phyloP scores from a whole-genome alignment of 2,329 filamentous ascomycete species.

The Penicillium sp. region DNA sequence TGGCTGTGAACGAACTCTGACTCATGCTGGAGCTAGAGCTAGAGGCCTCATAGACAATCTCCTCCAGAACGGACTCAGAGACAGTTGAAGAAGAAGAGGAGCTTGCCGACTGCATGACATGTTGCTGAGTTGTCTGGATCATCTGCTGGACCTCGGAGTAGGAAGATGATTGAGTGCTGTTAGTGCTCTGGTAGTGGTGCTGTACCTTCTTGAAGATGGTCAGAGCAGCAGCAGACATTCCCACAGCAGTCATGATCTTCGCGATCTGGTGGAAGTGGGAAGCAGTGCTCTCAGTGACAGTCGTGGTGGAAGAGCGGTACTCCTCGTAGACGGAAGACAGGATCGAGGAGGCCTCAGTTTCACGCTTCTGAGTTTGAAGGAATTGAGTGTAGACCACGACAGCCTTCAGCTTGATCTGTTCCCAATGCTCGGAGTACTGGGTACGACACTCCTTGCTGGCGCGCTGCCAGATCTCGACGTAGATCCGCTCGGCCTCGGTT shows the following conservation, averaged over 20 bases:
- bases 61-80: conserved; percentile 45
- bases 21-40: conserved; percentile 41
- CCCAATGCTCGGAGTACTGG: conserved; percentile 45
- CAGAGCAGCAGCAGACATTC: conserved; percentile 45
- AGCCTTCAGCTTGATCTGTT: conserved; percentile 49
- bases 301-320: conserved; percentile 45
- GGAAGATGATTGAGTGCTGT: conserved; percentile 28
- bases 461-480: conserved; percentile 54
- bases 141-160: conserved; percentile 47
- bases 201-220: conserved; percentile 47
- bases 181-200: conserved; percentile 39
- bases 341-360: conserved; percentile 46
- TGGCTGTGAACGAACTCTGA: conserved; percentile 41
- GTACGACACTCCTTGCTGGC: conserved; percentile 47
- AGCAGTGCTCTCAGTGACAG: conserved; percentile 39
- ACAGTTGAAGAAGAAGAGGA: conserved; percentile 35
- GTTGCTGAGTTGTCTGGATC: conserved; percentile 43
- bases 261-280: conserved; percentile 43
- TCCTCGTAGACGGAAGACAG: conserved; percentile 50
- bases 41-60: conserved; percentile 46
- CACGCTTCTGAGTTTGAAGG: conserved; percentile 46
- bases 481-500: conserved; percentile 46
- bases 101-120: conserved; percentile 41
- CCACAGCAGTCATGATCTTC: conserved; percentile 48
- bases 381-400: conserved; percentile 49